Evolutionary conservation across 306 rosid species (phyloP), one percentile per base, ranked within the genome.

Genomic region (Pterocarpus macrocarpus): DNA sequence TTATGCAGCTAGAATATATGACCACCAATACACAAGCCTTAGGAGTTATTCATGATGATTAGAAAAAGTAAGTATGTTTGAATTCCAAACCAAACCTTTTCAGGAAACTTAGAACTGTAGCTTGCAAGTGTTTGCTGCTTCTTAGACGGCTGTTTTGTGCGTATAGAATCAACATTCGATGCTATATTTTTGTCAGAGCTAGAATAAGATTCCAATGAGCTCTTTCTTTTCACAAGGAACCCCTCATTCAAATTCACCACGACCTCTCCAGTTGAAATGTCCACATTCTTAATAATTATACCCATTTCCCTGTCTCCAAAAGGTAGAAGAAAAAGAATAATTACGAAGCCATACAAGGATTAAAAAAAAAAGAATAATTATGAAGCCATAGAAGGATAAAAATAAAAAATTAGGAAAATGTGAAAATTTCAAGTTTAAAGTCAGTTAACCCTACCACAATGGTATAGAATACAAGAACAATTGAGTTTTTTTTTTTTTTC

Each of bases 221-320:
- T 87, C 88, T 92, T 92, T 81, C 78, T 87, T 87, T 87, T 88
- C 45, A 74, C 84, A 63, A 96, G 75, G 45, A 92, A 66, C 69
- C 90, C 90, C 81, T 96, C 98, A 57, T 93, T 88, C 84, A 94
- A 91, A 83, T 86, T 94, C 89, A 88, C 90, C 36, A 75, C 63
- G 63, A 93, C 80, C 67, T 86, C 97, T 70, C 98, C 99, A 59
- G 69, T 50, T 39, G 83, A 39, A 68, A 96, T 22, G 22, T 90
- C 97, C 81, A 93, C 86, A 79, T 87, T 85, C 91, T 85, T 90
- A 72, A 88, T 71, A 74, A 79, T 69, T 68, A 94, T 85, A 84
- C 98, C 97, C 14, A 86, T 82, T 88, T 93, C 97, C 88, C 98
- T 96, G 81, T 71, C 78, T 84, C 81, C 92, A 88, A 80, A 85